Conservation (phyloP, 257 asterid species). For the Rhazya stricta region DNA sequence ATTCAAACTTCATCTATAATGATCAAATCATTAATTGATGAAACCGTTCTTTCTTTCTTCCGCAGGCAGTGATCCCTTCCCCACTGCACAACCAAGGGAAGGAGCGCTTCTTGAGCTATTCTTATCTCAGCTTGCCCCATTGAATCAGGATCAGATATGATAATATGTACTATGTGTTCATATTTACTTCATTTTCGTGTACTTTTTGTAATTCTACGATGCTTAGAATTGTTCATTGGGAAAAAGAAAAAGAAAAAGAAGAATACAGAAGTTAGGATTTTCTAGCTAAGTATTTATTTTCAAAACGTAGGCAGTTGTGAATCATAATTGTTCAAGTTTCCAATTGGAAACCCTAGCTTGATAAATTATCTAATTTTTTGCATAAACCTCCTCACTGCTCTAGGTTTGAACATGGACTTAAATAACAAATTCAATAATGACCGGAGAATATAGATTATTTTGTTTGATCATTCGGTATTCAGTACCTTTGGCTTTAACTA, state of each 20-base stretch:
- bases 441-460: too few relatives aligned
- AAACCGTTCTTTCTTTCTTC: background rate
- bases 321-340: background rate
- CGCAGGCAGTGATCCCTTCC: constrained; percentile 48
- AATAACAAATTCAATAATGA: too few relatives aligned
- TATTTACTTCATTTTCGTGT: background rate
- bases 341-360: background rate
- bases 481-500: too few relatives aligned
- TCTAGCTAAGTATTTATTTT: background rate
- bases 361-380: background rate
- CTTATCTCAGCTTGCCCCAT: constrained; percentile 60
- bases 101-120: constrained; percentile 59
- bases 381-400: background rate
- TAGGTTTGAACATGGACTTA: too few relatives aligned
- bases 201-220: background rate
- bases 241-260: background rate
- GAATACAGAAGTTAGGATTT: background rate
- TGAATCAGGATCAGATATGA: constrained; percentile 31
- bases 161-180: background rate
- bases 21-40: background rate
- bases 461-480: too few relatives aligned
- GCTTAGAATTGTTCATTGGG: background rate
- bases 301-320: background rate
- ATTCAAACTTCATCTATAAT: background rate
- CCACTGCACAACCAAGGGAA: constrained; percentile 55